Conservation (phyloP, 1,284 basidiomycete genomes). For the Porphyrellus sp. region DNA sequence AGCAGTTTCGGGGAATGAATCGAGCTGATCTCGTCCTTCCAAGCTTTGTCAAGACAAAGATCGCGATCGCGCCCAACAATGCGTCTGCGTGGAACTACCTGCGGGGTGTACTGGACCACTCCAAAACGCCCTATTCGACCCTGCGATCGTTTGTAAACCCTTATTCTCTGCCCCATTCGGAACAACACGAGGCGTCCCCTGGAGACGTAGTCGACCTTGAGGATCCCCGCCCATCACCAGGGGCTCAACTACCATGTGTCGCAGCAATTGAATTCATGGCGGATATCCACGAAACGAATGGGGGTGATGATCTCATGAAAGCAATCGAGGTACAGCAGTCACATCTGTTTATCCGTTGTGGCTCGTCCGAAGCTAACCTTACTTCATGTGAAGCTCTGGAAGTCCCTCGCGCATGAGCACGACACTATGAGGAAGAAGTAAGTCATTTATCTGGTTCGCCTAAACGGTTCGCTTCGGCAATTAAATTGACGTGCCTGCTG, state of each 20-base stretch:
- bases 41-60: constrained; percentile 69
- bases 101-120: constrained; percentile 67
- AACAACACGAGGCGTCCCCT: constrained; percentile 26
- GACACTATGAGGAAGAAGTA: constrained; percentile 81
- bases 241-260: constrained; percentile 70
- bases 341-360: not conserved
- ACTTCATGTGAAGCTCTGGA: constrained; percentile 55
- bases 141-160: constrained; percentile 61
- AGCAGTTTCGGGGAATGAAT: not conserved
- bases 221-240: constrained; percentile 62
- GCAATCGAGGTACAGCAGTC: constrained; percentile 27
- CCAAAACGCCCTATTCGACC: constrained; percentile 53
- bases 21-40: constrained; percentile 4
- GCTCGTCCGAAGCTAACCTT: constrained; percentile 13
- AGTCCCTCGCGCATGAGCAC: constrained; percentile 62
- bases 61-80: constrained; percentile 88
- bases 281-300: constrained; percentile 66
- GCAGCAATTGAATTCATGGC: constrained; percentile 85
- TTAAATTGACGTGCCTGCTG: constrained; percentile 25
- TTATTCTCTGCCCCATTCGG: constrained; percentile 48
- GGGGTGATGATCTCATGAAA: constrained; percentile 34
- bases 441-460: constrained; percentile 27
- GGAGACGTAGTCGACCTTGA: constrained; percentile 66
- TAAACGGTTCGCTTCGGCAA: constrained; percentile 21
- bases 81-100: constrained; percentile 94